phyloP scores from a whole-genome alignment of 495 filamentous ascomycete genomes.

The Beverwykella pulmonaria region DNA sequence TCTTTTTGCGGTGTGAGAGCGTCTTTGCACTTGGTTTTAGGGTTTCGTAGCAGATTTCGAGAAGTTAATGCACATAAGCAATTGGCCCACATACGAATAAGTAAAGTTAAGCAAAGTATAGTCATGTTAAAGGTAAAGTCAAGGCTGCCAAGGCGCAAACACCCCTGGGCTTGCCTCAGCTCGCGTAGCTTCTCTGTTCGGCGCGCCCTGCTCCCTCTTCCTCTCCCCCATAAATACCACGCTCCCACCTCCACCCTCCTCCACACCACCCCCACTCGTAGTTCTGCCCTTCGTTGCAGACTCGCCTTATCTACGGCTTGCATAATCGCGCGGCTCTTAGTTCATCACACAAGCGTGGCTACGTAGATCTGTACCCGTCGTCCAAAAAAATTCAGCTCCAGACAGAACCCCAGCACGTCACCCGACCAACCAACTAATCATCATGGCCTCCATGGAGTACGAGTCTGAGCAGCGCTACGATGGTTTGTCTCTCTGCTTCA shows the following conservation, averaged over 20 bases:
- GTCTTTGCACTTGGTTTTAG: background rate
- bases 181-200: slow-evolving; percentile 14
- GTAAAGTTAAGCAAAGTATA: no score
- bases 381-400: slow-evolving; percentile 11
- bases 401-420: background rate
- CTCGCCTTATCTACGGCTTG: background rate
- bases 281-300: background rate
- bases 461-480: slow-evolving; percentile 48
- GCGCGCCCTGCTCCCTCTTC: slow-evolving; percentile 6
- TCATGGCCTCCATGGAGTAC: slow-evolving; percentile 49
- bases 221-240: background rate
- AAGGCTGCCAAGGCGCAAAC: slow-evolving; percentile 1
- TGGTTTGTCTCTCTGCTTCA: slow-evolving; percentile 36
- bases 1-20: background rate
- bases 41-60: background rate
- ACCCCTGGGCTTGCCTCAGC: background rate
- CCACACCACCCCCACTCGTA: background rate
- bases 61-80: background rate
- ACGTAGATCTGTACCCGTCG: slow-evolving; percentile 10
- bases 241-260: background rate
- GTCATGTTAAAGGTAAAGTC: background rate
- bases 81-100: background rate
- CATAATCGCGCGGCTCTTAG: background rate
- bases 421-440: slow-evolving; percentile 24
- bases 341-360: slow-evolving; percentile 1